Evolutionary conservation across 2,329 filamentous ascomycete species (phyloP).

Genomic region (Ophiostoma triangulosporum): DNA sequence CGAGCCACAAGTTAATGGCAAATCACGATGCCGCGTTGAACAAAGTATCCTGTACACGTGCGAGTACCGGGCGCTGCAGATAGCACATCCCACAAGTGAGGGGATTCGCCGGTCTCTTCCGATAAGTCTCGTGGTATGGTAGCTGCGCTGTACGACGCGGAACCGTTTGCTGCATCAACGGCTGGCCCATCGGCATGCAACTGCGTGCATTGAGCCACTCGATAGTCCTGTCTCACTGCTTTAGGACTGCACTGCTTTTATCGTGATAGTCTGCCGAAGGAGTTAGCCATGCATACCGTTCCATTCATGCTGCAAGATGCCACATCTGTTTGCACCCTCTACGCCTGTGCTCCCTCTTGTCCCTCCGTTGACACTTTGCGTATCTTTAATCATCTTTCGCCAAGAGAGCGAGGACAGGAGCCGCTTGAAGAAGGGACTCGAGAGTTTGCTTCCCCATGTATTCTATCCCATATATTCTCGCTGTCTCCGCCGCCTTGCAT

Average conservation of each 20-base stretch:
- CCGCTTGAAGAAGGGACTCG: not conserved
- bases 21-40: not conserved
- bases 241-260: not conserved
- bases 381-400: not conserved
- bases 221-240: not conserved
- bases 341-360: not conserved
- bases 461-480: constrained; percentile 3
- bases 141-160: constrained; percentile 6
- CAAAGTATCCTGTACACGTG: not conserved
- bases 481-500: constrained; percentile 9
- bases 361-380: not conserved
- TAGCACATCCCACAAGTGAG: not conserved
- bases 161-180: constrained; percentile 3
- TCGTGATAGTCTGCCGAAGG: not conserved
- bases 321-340: not conserved
- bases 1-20: no score
- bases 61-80: not conserved
- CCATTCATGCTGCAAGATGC: not conserved
- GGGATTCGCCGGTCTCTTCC: not conserved
- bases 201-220: not conserved
- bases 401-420: not conserved
- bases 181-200: not conserved
- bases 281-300: not conserved
- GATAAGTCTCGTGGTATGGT: constrained; percentile 2
- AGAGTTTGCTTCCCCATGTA: not conserved